Evolutionary conservation across 768 basidiomycete genomes (phyloP), one percentile per base, ranked within the genome.

Genomic region (Pulveroboletus frians): DNA sequence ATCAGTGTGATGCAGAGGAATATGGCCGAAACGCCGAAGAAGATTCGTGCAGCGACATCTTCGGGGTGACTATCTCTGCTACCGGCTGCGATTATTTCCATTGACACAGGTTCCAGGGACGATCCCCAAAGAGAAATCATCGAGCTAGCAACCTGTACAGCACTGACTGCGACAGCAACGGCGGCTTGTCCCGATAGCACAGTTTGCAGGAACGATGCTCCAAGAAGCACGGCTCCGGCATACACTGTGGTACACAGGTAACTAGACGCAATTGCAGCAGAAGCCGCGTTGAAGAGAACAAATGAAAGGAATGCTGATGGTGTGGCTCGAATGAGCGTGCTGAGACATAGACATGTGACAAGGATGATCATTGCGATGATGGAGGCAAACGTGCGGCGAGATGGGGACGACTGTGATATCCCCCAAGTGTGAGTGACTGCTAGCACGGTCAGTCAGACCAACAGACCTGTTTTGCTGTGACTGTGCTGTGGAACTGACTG

Each of bases 151-250:
- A 92, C 76, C 59, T 93, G 90, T 0, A 91, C 83, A 1, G 74
- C 71, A 45, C 89, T 90, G 53, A 93, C 83, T 1, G 80, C 82
- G 11, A 94, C 88, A 0, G 84, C 92, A 2, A 92, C 80, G 0
- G 86, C 88, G 1, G 87, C 92, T 67, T 93, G 89, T 10, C 90
- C 92, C 3, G 89, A 81, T 75, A 93, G 79, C 63, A 88, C 72
- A 21, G 80, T 73, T 63, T 92, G 86, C 44, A 93, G 76, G 11
- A 82, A 82, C 7, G 74, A 65, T 2, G 81, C 76, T 0, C 92
- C 92, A 56, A 92, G 88, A 4, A 91, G 69, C 0, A 89, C 83
- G 3, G 90, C 88, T n/a, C 89, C 77, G 0, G 86, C 89, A 27
- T 89, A 78, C 37, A 86, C 75, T 10, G 90, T 77, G 0, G 83